Conservation (phyloP, 1,284 basidiomycete species). For the Papiliotrema flavescens region DNA sequence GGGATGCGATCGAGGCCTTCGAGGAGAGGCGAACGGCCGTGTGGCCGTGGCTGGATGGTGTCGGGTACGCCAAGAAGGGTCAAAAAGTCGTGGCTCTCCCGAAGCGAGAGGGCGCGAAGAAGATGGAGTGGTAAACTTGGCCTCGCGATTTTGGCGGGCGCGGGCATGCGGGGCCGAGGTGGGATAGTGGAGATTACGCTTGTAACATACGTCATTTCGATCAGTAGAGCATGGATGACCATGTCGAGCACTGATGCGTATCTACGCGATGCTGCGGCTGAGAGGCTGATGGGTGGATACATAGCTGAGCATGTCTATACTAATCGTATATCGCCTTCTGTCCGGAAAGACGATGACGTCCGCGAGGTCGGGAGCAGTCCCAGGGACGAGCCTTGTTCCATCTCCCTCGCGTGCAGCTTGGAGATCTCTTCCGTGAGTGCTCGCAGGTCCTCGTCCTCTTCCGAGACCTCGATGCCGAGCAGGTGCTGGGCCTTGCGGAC, state of each 20-base stretch:
- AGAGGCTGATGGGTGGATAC: too few relatives aligned
- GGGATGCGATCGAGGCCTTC: constrained; percentile 64
- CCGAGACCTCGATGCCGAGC: neutral
- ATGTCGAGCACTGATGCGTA: neutral
- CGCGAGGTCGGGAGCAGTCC: neutral
- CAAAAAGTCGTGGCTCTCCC: constrained; percentile 52
- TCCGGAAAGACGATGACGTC: neutral
- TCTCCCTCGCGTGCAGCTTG: neutral
- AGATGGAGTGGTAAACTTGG: constrained; percentile 69
- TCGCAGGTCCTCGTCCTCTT: neutral
- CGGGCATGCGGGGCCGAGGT: neutral
- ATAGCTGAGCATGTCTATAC: neutral
- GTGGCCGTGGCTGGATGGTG: constrained; percentile 94
- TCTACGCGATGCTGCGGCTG: too few relatives aligned
- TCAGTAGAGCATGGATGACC: neutral
- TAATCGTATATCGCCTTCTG: neutral
- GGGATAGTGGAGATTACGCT: neutral
- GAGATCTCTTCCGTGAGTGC: neutral
- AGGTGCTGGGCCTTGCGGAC: constrained; percentile 1
- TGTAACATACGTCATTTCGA: neutral
- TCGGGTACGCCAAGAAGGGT: constrained; percentile 71
- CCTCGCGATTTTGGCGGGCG: neutral
- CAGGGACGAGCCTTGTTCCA: neutral
- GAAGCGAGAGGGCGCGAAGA: constrained; percentile 46
- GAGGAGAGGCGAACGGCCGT: constrained; percentile 68